Evolutionary conservation across 148 eudicot genomes (phyloP), one percentile per base, ranked within the genome.

Genomic region (Rheum nobile): DNA sequence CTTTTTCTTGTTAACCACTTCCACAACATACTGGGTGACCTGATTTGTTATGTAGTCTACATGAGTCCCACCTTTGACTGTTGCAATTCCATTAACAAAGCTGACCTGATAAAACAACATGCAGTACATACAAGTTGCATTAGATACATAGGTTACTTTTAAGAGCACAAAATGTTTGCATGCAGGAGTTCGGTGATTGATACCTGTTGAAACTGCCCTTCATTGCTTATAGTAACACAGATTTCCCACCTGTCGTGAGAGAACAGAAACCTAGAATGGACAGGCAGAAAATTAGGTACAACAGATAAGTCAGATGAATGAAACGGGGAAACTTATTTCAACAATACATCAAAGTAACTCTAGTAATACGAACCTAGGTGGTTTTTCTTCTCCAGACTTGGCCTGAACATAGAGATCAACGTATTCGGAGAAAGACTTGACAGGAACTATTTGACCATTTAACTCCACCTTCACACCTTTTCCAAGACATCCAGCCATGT

Each of bases 11-110:
- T 28, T 59, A 59, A 11, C 67, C 32, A 22, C 76, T 54, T 74
- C 79, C 54, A 89, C 77, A 19, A 91, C 74, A 67, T 83, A 75
- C 71, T 82, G 87, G 9, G 89, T 78, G 44, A 95, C 86, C 81
- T 91, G 95, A 65, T 74, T 85, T 6, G 98, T 86, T 7, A 95
- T 75, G 77, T 91, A 90, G 71, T 95, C 97, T 4, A 95, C 98
- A 81, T 95, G 98, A 54, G 98, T 95, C 48, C 98, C 98, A 17
- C 98, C 98, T 79, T 90, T 95, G 61, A 87, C 83, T 29, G 98
- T 95, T 10, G 96, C 86, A 74, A 95, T 95, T 47, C 83, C 80
- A 74, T 95, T 95, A 16, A 95, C 98, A 80, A 95, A 95, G 86
- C 98, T 95, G 72, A 91, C 98, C 97, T 95, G 93, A 0, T 24